Conservation (phyloP, 208 protist species). For the Crithidia fasciculata region DNA sequence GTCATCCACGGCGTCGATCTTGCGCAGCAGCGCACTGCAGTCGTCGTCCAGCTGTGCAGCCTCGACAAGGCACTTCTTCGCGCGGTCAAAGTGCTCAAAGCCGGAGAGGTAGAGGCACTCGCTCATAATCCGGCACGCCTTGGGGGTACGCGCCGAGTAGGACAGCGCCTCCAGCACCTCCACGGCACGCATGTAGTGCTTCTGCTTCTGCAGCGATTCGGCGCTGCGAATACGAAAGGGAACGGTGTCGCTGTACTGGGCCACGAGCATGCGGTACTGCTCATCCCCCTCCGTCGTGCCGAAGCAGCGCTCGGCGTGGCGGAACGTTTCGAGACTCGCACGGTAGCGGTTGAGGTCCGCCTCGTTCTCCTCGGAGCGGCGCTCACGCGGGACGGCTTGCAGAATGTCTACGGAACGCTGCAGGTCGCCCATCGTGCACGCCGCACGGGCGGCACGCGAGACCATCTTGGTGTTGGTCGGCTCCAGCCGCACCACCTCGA, state of each 20-base stretch:
- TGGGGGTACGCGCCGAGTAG: constrained; percentile 51
- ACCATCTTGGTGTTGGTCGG: constrained; percentile 76
- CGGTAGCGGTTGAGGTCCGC: constrained; percentile 65
- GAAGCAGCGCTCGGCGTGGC: constrained; percentile 67
- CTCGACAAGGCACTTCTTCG: constrained; percentile 53
- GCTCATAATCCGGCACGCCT: constrained; percentile 66
- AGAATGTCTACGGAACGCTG: constrained; percentile 65
- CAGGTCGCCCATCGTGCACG: constrained; percentile 84
- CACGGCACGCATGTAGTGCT: constrained; percentile 63
- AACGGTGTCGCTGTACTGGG: constrained; percentile 79
- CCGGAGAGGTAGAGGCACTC: constrained; percentile 81
- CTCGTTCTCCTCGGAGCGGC: constrained; percentile 41
- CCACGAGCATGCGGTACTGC: constrained; percentile 78
- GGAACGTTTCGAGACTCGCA: constrained; percentile 58
- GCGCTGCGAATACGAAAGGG: constrained; percentile 81
- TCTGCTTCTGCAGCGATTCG: constrained; percentile 72
- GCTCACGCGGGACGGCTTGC: constrained; percentile 48
- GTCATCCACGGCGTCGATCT: constrained; percentile 83
- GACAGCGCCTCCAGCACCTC: constrained; percentile 73
- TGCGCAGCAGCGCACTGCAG: constrained; percentile 65
- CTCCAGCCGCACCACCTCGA: constrained; percentile 75
- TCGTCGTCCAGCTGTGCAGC: constrained; percentile 70
- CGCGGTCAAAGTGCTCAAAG: constrained; percentile 87
- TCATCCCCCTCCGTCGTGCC: constrained; percentile 83
- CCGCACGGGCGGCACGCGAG: constrained; percentile 74